Evolutionary conservation across 2,329 filamentous ascomycete genomes (phyloP).

Genomic region (Nothophoma quercina): DNA sequence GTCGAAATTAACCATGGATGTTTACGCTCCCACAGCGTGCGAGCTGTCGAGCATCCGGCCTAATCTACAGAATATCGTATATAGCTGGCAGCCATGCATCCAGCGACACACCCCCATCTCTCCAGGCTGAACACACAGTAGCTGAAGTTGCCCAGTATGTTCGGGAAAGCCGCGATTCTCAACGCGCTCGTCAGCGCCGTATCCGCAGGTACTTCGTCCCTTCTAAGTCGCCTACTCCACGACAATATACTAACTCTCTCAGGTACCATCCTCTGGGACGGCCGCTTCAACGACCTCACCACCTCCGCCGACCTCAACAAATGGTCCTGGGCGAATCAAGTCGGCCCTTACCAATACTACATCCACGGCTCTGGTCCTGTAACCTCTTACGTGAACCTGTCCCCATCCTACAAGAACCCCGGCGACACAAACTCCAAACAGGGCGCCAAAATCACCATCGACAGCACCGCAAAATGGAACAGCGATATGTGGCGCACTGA

Average conservation of each 20-base stretch:
- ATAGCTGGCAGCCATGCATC: conserved; percentile 19
- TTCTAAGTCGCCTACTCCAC: background rate
- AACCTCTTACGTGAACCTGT: conserved; percentile 68
- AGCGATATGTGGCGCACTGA: conserved; percentile 78
- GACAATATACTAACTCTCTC: conserved; percentile 18
- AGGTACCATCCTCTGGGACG: conserved; percentile 68
- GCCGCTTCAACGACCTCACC: conserved; percentile 68
- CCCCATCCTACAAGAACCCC: conserved; percentile 69
- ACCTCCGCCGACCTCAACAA: conserved; percentile 63
- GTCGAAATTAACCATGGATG: conserved; percentile 4
- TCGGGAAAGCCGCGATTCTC: conserved; percentile 39
- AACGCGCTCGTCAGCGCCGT: conserved; percentile 43
- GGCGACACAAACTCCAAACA: conserved; percentile 67
- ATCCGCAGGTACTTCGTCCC: conserved; percentile 34
- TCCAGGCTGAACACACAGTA: background rate
- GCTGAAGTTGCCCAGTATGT: conserved; percentile 30
- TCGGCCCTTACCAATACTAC: conserved; percentile 77
- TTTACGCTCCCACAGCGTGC: conserved; percentile 21
- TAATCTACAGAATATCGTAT: conserved; percentile 23
- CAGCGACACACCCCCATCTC: background rate
- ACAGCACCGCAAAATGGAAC: conserved; percentile 72
- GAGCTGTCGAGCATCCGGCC: conserved; percentile 8
- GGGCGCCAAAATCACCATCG: conserved; percentile 74
- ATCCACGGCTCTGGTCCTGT: conserved; percentile 70
- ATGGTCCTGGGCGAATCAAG: conserved; percentile 73